Evolutionary conservation across 257 asterid genomes (phyloP), one percentile per base, ranked within the genome.

Genomic region (Solanum dulcamara): DNA sequence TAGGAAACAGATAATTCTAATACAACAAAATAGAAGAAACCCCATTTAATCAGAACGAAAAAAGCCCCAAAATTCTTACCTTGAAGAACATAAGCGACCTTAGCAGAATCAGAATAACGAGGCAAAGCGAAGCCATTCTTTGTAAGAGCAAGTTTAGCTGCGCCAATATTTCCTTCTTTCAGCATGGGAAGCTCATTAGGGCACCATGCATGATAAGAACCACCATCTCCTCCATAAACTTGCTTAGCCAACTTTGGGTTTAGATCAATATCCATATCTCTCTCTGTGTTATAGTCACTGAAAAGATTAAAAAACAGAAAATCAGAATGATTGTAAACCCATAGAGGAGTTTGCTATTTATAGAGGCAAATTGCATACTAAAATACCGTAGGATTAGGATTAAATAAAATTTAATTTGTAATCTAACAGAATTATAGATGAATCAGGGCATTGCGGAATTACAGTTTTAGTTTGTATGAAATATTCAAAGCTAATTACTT

Each of bases 71-170:
- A 5, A 12, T 13, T 6, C 26, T 46, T 4, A 93, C 97, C 98
- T 89, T 93, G 95, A 84, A 94, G 97, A 75, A 94, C 98, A 71
- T 92, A 93, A 7, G 93, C 98, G 6, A 94, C 92, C 90, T 88
- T 93, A 71, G 94, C 93, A 75, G 95, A 94, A 88, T 94, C 96
- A 40, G 93, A 93, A 90, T 92, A 94, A 37, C 87, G 84, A 8
- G 97, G 98, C 50, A 90, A 67, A 18, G 97, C 96, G 28, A 92
- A 86, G 0, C 94, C 97, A 71, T 90, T 86, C 89, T 93, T 92
- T 77, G 90, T 92, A 3, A 94, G 92, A 51, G 85, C 89, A 80
- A 94, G 94, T 82, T 94, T 94, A 5, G 92, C 90, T 5, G 96
- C 98, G 28, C 97, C 97, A 46, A 93, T 91, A 86, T 94, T 94